Conservation (phyloP, 176 grass and related monocot genomes). For the Poa pratensis region DNA sequence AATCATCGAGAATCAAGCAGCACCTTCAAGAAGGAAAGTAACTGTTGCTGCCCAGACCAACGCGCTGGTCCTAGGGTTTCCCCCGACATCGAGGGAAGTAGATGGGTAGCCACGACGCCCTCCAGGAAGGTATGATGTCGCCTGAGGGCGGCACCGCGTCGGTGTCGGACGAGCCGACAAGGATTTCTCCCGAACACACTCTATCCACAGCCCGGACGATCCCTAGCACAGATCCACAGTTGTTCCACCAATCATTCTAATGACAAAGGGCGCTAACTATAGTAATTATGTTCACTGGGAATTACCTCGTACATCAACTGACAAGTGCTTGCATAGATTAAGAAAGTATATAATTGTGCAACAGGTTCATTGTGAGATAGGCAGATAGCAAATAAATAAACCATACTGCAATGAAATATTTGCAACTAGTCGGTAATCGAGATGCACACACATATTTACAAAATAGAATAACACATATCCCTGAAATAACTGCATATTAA, state of each 20-base stretch:
- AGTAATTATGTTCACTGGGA: neutral
- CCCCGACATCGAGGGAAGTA: too few species aligned
- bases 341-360: neutral
- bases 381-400: conserved; percentile 3
- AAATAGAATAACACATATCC: neutral
- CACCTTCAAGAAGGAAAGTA: too few species aligned
- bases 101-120: too few species aligned
- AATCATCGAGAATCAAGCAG: too few species aligned
- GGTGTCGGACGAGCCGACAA: too few species aligned
- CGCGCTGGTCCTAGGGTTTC: too few species aligned
- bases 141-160: too few species aligned
- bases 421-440: neutral
- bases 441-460: neutral
- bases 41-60: too few species aligned
- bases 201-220: too few species aligned
- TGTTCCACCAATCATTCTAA: neutral
- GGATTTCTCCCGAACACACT: too few species aligned
- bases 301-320: neutral
- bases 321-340: neutral
- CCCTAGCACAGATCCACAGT: neutral
- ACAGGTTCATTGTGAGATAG: neutral
- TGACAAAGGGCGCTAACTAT: neutral
- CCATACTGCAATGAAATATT: neutral
- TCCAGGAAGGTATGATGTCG: too few species aligned
- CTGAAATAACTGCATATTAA: neutral